Percentiles rank a stretch among this genome's conserved stretches.
phyloP scores from a whole-genome alignment of 192 early-diverging fungal species.

The Mortierella antarctica region DNA sequence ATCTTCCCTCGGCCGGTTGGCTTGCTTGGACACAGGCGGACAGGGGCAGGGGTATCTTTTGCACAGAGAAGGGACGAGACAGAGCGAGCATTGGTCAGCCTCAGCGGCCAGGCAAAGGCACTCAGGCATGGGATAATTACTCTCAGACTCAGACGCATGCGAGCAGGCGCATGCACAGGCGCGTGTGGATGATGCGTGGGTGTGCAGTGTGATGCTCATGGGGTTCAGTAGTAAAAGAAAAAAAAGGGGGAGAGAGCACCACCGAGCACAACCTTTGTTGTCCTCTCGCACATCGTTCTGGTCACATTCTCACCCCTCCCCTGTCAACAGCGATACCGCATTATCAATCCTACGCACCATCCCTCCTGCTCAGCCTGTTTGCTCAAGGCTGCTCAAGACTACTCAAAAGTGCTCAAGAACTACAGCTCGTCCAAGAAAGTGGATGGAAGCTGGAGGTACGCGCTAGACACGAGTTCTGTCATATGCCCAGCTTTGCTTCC shows the following conservation, averaged over 20 bases:
- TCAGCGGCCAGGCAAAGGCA: background rate
- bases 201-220: constrained; percentile 20
- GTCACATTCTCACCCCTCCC: background rate
- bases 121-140: no score
- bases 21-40: background rate
- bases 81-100: background rate
- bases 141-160: no score
- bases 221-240: constrained; percentile 16
- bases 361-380: background rate
- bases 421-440: background rate
- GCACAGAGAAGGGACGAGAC: no score
- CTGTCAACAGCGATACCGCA: no score
- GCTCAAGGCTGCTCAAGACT: no score
- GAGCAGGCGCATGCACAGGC: no score
- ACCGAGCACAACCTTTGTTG: no score
- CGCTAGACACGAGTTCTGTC: no score
- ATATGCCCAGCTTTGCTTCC: no score
- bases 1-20: background rate
- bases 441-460: background rate
- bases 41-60: no score
- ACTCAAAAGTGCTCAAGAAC: background rate
- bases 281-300: no score
- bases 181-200: background rate
- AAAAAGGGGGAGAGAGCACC: background rate
- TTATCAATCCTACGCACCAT: no score